A percentile compares a stretch with the other conserved stretches of the same genome.
These are phyloP conservation scores for Lepiota subincarnata DNA, from an alignment of 768 basidiomycete genomes.

Conservation along the genomic window DNA sequence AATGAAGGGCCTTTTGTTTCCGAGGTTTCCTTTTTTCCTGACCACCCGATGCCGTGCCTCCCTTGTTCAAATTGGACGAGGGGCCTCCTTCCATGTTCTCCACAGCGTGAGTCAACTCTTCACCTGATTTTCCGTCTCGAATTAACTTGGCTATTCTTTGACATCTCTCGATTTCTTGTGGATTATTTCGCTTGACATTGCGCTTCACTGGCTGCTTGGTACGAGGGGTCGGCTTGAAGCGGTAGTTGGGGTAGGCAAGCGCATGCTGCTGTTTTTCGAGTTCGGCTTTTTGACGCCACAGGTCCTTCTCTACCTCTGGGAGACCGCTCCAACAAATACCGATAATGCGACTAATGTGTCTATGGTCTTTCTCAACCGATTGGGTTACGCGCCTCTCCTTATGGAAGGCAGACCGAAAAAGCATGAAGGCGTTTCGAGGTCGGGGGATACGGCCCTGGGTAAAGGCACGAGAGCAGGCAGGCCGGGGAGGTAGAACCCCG, in stretches of 20 bases:
- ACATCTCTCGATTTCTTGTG: conserved; percentile 45
- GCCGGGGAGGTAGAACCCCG: conserved; percentile 16
- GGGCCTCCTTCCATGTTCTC: conserved; percentile 22
- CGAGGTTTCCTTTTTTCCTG: conserved; percentile 4
- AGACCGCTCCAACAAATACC: conserved; percentile 54
- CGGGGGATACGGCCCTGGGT: conserved; percentile 57
- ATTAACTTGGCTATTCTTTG: conserved; percentile 46
- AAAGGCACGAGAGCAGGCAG: conserved; percentile 16
- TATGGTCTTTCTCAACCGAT: conserved; percentile 52
- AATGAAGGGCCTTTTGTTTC: neutral
- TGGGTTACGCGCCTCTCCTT: conserved; percentile 43
- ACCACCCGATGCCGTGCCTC: neutral
- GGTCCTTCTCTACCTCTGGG: conserved; percentile 43
- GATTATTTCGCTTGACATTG: conserved; percentile 48
- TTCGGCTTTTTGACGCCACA: conserved; percentile 49
- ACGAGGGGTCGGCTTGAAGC: conserved; percentile 45
- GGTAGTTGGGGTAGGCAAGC: conserved; percentile 48
- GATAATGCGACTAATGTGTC: conserved; percentile 54
- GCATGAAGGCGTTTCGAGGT: conserved; percentile 83
- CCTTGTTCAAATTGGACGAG: neutral
- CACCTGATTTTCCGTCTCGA: conserved; percentile 45
- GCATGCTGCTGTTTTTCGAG: conserved; percentile 48
- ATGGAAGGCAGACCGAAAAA: conserved; percentile 60
- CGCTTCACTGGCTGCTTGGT: conserved; percentile 42
- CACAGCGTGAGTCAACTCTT: conserved; percentile 43